Evolutionary conservation across 768 basidiomycete species (phyloP), one percentile per base, ranked within the genome.

Genomic region (Glaciozyma martinii): DNA sequence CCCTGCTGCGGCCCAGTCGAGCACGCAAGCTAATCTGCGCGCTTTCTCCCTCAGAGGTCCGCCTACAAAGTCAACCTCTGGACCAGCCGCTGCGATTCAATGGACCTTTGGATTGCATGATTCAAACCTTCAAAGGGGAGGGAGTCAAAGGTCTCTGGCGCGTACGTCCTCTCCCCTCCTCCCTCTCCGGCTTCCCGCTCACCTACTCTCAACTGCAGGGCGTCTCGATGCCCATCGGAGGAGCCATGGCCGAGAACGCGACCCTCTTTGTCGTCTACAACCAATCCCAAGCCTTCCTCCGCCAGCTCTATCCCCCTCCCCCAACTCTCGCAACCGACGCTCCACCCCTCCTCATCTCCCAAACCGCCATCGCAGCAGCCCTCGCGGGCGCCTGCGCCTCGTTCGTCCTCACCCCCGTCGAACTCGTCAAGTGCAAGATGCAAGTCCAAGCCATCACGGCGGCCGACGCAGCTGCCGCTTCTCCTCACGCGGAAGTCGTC

Each of bases 371-470:
- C 4, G 89, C 93, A 9, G 90, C 88, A 16, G 89, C 84, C 0
- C 87, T 87, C n/a, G 91, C 93, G 3, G 94, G 94, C 5, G 81
- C 86, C 19, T 78, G 86, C 15, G 87, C 91, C 21, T 92, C 90
- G 72, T 91, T 93, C 76, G 81, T 92, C 59, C 78, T 98, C 88
- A 95, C 92, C 0, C 93, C 93, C 2, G 86, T 97, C 62, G 93
- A 95, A 73, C 85, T 95, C 56, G 84, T 97, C 64, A 95, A 98
- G 78, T 95, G 91, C 79, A 90, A 90, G 76, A 94, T 97, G 91
- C 93, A 95, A 76, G 93, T 95, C 3, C 91, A 94, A 74, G 86
- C 90, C 83, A 83, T 94, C 27, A 78, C 81, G 25, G 64, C 33
- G 47, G 68, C 55, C 47, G 54, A 60, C 43, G 32, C 56, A 7